Conservation (phyloP, 345 rosid genomes). For the Syzygium oleosum region DNA sequence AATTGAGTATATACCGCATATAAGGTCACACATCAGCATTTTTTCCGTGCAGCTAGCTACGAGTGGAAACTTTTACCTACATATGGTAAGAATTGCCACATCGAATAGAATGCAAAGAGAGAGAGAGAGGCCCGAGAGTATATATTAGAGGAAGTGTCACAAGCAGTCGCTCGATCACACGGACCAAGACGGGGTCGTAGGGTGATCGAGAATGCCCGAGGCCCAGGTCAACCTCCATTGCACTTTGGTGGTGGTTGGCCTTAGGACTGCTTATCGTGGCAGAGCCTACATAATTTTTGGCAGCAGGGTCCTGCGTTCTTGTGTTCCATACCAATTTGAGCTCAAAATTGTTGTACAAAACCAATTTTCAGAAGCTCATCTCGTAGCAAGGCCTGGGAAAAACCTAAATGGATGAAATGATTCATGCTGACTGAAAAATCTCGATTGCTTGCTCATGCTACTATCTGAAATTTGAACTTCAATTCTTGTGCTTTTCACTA, state of each 20-base stretch:
- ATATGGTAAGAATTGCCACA: neutral
- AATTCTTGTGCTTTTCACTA: neutral
- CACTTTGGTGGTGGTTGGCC: neutral
- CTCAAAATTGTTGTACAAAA: neutral
- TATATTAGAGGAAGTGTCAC: neutral
- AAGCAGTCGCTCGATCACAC: rapidly evolving
- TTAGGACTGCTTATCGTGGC: neutral
- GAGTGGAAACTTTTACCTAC: neutral
- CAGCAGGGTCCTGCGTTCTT: rapidly evolving
- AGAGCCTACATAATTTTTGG: neutral
- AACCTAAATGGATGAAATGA: neutral
- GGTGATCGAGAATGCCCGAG: neutral
- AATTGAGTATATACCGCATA: neutral
- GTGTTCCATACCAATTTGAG: neutral
- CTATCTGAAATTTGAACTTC: neutral
- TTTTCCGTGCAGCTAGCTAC: neutral
- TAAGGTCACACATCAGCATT: neutral
- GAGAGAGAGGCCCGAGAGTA: neutral
- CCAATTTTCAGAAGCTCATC: neutral
- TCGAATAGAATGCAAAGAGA: neutral
- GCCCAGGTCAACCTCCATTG: neutral
- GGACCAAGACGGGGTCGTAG: rapidly evolving
- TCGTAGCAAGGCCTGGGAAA: neutral
- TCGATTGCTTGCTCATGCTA: neutral
- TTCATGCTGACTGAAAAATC: neutral